Percentiles rank a stretch among this genome's conserved stretches.
Evolutionary conservation across 129 eudicot species (phyloP).

Genomic region (carrot (Daucus carota)): DNA sequence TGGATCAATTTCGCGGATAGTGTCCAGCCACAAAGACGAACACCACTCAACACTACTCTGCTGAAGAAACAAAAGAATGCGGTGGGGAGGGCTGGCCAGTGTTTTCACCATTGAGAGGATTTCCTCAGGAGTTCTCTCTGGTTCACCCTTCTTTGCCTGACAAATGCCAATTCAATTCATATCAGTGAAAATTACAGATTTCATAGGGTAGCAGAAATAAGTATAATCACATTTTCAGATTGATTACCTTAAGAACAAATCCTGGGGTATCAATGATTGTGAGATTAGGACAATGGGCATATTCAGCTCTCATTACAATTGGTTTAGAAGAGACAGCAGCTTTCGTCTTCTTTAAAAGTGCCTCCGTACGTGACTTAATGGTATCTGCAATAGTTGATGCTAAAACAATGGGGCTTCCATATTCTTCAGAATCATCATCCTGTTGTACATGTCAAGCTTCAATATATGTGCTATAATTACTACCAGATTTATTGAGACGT

Average conservation of each 20-base stretch:
- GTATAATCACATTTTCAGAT: neutral
- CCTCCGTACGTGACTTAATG: slow-evolving; percentile 76
- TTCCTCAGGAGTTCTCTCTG: slow-evolving; percentile 89
- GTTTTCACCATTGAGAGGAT: slow-evolving; percentile 92
- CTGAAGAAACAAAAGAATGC: slow-evolving; percentile 89
- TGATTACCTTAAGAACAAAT: slow-evolving; percentile 76
- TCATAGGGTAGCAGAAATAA: neutral
- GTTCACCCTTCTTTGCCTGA: slow-evolving; percentile 96
- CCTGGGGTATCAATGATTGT: slow-evolving; percentile 97
- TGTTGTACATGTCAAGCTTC: slow-evolving; percentile 20
- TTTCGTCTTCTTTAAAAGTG: slow-evolving; percentile 54
- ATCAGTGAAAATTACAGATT: neutral
- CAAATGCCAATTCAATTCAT: slow-evolving; percentile 6
- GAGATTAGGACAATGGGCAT: slow-evolving; percentile 95
- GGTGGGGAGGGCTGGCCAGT: slow-evolving; percentile 88
- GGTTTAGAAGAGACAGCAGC: slow-evolving; percentile 88
- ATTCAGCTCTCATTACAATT: slow-evolving; percentile 92
- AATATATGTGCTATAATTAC: neutral
- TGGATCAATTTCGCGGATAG: slow-evolving; percentile 90
- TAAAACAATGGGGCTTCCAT: slow-evolving; percentile 58
- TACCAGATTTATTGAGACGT: neutral
- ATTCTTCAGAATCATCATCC: slow-evolving; percentile 95
- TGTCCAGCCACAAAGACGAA: slow-evolving; percentile 93
- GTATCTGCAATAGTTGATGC: slow-evolving; percentile 73
- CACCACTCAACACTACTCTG: slow-evolving; percentile 99